Percentiles rank a stretch among this genome's conserved stretches.
Conservation (phyloP, 495 filamentous ascomycete species). For the Cudoniella acicularis region DNA sequence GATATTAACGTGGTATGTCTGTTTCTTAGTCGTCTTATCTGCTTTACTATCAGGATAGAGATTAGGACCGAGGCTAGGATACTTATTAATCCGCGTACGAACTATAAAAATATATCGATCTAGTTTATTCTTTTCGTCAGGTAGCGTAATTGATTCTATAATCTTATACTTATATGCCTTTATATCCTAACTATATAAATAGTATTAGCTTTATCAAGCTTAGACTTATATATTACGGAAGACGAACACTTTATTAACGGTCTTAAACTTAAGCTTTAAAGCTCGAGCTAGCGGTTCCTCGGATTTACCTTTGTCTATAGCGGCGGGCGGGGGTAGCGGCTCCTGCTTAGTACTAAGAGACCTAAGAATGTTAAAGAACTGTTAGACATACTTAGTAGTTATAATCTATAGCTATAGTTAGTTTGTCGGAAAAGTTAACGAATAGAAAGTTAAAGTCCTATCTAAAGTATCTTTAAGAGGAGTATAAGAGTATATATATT, state of each 20-base stretch:
- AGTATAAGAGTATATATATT: no score
- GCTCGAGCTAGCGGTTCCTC: neutral
- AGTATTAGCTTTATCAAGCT: neutral
- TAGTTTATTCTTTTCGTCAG: slow-evolving; percentile 52
- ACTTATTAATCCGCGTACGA: slow-evolving; percentile 31
- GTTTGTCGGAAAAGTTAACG: no score
- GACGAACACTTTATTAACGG: slow-evolving; percentile 64
- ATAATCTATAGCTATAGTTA: no score
- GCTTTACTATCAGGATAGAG: no score
- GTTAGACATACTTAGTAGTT: neutral
- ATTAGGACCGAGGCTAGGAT: no score
- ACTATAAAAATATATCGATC: slow-evolving; percentile 82
- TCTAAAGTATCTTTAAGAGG: no score
- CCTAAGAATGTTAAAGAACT: neutral
- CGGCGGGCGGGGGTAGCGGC: neutral
- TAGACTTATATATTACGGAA: neutral
- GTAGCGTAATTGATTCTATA: slow-evolving; percentile 57
- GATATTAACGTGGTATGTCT: no score
- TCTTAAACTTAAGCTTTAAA: slow-evolving; percentile 70
- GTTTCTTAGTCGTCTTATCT: no score
- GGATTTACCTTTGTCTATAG: neutral
- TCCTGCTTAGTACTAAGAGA: neutral
- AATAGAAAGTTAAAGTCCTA: no score
- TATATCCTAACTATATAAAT: slow-evolving; percentile 44
- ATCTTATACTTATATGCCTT: slow-evolving; percentile 75